phyloP scores from a whole-genome alignment of 768 basidiomycete genomes.

The Clitopilus hobsonii region DNA sequence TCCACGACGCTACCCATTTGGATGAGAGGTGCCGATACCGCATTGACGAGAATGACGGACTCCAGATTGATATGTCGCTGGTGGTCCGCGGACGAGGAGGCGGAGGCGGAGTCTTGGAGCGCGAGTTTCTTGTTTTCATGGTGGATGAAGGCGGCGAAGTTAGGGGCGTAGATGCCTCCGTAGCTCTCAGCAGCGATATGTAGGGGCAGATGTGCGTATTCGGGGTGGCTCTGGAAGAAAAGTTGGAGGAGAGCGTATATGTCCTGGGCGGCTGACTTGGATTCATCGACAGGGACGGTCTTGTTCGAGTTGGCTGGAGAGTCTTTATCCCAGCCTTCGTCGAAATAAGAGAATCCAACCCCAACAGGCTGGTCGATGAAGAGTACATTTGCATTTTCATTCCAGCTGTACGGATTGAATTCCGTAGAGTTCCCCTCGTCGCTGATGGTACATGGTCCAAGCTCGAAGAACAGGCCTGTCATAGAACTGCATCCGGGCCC shows the following conservation, averaged over 20 bases:
- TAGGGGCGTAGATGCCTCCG: conserved; percentile 38
- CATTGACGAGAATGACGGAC: conserved; percentile 47
- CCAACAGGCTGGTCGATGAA: conserved; percentile 62
- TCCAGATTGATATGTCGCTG: conserved; percentile 29
- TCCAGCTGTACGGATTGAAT: conserved; percentile 63
- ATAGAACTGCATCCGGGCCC: not conserved
- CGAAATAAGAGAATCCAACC: conserved; percentile 60
- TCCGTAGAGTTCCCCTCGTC: conserved; percentile 33
- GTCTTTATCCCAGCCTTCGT: conserved; percentile 32
- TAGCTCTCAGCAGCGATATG: conserved; percentile 29
- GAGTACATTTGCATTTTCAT: conserved; percentile 58
- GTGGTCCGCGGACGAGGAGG: conserved; percentile 17
- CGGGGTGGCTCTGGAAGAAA: conserved; percentile 28
- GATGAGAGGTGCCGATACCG: conserved; percentile 36
- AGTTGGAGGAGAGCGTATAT: conserved; percentile 32
- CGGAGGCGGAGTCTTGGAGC: no score
- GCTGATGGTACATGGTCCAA: not conserved
- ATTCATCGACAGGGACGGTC: not conserved
- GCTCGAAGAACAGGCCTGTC: not conserved
- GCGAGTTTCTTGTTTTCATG: conserved; percentile 27
- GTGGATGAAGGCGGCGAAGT: conserved; percentile 43
- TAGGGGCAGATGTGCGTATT: conserved; percentile 26
- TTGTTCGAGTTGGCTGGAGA: not conserved
- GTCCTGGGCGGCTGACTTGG: conserved; percentile 17
- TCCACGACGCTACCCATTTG: conserved; percentile 45